Evolutionary conservation across 129 eudicot genomes (phyloP).

Genomic region (Escallonia rubra): DNA sequence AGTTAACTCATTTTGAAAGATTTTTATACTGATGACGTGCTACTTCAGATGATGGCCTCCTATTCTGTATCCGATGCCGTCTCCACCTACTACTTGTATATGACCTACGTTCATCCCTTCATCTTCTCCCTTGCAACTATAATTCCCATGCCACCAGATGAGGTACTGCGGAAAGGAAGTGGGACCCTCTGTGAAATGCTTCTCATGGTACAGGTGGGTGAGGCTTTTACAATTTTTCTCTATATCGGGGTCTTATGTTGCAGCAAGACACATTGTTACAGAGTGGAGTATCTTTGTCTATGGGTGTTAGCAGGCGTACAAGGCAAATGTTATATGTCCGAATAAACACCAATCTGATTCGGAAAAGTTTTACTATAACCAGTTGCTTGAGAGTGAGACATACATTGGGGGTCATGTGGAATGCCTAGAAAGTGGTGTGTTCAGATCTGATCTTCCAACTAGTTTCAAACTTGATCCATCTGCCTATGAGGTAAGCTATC

Average conservation of each 20-base stretch:
- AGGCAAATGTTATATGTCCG: slow-evolving; percentile 93
- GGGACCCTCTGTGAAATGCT: slow-evolving; percentile 99
- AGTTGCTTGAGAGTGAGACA: slow-evolving; percentile 95
- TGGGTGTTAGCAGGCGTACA: slow-evolving; percentile 59
- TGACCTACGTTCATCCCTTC: slow-evolving; percentile 98
- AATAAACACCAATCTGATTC: slow-evolving; percentile 98
- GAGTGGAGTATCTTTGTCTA: too few species aligned
- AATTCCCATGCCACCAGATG: slow-evolving; percentile 99
- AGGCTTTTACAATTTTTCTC: too few species aligned
- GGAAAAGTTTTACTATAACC: slow-evolving; percentile 74
- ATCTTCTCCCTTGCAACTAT: slow-evolving; percentile 98
- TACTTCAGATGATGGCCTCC: slow-evolving; percentile 97
- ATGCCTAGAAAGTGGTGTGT: slow-evolving; percentile 98
- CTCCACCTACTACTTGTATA: slow-evolving; percentile 90
- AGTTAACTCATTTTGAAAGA: neutral
- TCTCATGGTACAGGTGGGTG: slow-evolving; percentile 94
- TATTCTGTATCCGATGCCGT: slow-evolving; percentile 99
- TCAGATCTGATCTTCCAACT: slow-evolving; percentile 97
- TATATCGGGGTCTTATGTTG: too few species aligned
- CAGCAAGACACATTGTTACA: neutral
- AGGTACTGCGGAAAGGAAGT: slow-evolving; percentile 98
- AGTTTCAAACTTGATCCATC: slow-evolving; percentile 94
- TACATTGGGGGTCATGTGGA: slow-evolving; percentile 99
- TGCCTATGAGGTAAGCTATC: slow-evolving; percentile 63
- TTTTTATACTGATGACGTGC: slow-evolving; percentile 12